Evolutionary conservation across 2,329 filamentous ascomycete genomes (phyloP).

Genomic region (Gliomastix tumulicola): DNA sequence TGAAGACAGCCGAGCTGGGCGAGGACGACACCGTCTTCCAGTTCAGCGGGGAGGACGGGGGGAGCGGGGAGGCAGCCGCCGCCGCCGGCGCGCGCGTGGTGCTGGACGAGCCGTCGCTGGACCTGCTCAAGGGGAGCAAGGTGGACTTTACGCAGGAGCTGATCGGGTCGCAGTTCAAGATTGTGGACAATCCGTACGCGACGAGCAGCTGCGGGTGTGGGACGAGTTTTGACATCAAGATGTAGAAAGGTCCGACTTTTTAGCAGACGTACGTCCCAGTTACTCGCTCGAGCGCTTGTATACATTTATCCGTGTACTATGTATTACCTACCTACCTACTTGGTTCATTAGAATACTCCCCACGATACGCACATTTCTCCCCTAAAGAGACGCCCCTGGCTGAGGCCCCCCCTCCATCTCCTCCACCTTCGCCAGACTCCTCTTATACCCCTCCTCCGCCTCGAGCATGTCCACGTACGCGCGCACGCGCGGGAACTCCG

Average conservation of each 20-base stretch:
- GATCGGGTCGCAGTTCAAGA: slow-evolving; percentile 86
- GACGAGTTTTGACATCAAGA: slow-evolving; percentile 92
- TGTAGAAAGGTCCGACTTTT: too few relatives aligned
- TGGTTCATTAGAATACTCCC: too few relatives aligned
- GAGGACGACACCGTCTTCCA: slow-evolving; percentile 89
- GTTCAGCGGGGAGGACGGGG: slow-evolving; percentile 46
- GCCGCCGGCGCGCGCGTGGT: slow-evolving; percentile 65
- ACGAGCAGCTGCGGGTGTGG: slow-evolving; percentile 96
- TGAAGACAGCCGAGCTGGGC: slow-evolving; percentile 26
- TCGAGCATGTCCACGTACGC: slow-evolving; percentile 40
- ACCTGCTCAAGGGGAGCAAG: slow-evolving; percentile 86
- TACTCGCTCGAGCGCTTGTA: too few relatives aligned
- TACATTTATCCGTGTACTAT: too few relatives aligned
- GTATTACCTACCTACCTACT: too few relatives aligned
- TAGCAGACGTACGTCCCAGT: too few relatives aligned
- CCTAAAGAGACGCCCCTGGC: too few relatives aligned
- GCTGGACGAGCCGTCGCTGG: slow-evolving; percentile 79
- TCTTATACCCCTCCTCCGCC: slow-evolving; percentile 37
- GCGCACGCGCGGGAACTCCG: slow-evolving; percentile 33
- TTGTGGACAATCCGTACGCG: slow-evolving; percentile 85
- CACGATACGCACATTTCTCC: too few relatives aligned
- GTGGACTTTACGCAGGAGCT: slow-evolving; percentile 95
- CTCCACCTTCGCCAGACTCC: slow-evolving; percentile 39
- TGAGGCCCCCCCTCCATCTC: slow-evolving; percentile 39
- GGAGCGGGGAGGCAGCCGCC: slow-evolving; percentile 8